Evolutionary conservation across 2,329 filamentous ascomycete species (phyloP).

Genomic region (Seiridium cupressi): DNA sequence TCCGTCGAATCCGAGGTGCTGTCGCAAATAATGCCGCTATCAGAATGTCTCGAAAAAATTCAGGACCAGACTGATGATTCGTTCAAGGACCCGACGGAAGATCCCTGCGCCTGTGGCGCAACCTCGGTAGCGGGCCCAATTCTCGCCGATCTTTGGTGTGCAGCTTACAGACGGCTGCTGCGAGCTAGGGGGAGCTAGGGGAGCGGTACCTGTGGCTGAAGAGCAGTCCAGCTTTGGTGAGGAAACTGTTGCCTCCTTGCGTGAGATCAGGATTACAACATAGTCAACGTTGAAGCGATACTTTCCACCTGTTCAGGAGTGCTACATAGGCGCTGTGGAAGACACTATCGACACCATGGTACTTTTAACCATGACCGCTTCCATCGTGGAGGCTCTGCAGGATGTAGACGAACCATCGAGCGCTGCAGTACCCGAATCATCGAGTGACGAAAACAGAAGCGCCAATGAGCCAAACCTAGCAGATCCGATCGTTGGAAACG

Average conservation of each 20-base stretch:
- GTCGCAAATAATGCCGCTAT: conserved; percentile 3
- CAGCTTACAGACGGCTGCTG: background rate
- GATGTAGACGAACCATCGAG: conserved; percentile 23
- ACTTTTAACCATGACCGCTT: conserved; percentile 71
- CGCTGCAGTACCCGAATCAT: conserved; percentile 21
- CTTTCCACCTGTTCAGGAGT: too few relatives aligned
- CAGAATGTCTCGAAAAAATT: conserved; percentile 1
- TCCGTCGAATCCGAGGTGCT: background rate
- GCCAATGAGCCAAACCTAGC: conserved; percentile 48
- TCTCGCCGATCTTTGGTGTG: background rate
- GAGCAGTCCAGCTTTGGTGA: background rate
- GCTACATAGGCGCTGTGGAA: too few relatives aligned
- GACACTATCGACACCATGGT: conserved; percentile 54
- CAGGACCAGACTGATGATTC: conserved; percentile 4
- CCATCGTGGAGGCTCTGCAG: conserved; percentile 62
- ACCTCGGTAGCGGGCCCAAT: background rate
- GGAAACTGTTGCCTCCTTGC: background rate
- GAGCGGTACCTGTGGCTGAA: background rate
- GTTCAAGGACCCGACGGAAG: background rate
- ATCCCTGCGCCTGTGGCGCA: conserved; percentile 1
- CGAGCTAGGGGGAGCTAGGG: too few relatives aligned
- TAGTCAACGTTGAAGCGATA: too few relatives aligned
- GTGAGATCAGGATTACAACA: too few relatives aligned
- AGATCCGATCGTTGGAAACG: conserved; percentile 55
- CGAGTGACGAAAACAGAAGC: conserved; percentile 30